These are phyloP conservation scores for Barnettozyma vustinii DNA, from an alignment of 805 yeast species.

Conservation along the genomic window DNA sequence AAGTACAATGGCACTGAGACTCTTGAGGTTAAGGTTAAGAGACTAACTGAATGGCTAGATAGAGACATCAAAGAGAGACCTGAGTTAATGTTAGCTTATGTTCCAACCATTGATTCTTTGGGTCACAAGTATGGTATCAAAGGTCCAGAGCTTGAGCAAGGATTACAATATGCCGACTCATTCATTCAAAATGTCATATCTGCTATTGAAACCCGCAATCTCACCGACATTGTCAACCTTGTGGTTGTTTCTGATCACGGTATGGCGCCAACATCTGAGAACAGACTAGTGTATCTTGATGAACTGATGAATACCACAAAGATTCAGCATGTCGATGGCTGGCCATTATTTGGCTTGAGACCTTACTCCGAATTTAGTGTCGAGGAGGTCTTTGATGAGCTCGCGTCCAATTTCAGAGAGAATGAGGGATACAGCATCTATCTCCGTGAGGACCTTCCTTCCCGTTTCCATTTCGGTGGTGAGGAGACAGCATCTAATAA, in stretches of 20 bases:
- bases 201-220: conserved; percentile 48
- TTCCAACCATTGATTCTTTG: conserved; percentile 74
- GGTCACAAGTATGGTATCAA: conserved; percentile 71
- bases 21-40: conserved; percentile 48
- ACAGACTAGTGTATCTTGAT: conserved; percentile 65
- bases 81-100: conserved; percentile 69
- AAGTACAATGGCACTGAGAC: conserved; percentile 60
- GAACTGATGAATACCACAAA: conserved; percentile 51
- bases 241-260: conserved; percentile 88
- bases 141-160: conserved; percentile 51
- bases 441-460: conserved; percentile 48
- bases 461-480: conserved; percentile 30
- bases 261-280: conserved; percentile 80
- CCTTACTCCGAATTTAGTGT: conserved; percentile 40
- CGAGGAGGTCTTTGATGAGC: conserved; percentile 42
- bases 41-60: conserved; percentile 68
- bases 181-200: conserved; percentile 46
- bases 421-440: conserved; percentile 42
- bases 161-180: conserved; percentile 58
- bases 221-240: conserved; percentile 63
- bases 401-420: conserved; percentile 29
- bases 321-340: conserved; percentile 67
- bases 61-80: conserved; percentile 52
- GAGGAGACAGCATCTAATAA: neutral
- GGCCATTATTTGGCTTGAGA: conserved; percentile 81